A percentile compares a stretch with the other conserved stretches of the same genome.
phyloP scores from a whole-genome alignment of 768 basidiomycete species.

The Gautieria morchelliformis region DNA sequence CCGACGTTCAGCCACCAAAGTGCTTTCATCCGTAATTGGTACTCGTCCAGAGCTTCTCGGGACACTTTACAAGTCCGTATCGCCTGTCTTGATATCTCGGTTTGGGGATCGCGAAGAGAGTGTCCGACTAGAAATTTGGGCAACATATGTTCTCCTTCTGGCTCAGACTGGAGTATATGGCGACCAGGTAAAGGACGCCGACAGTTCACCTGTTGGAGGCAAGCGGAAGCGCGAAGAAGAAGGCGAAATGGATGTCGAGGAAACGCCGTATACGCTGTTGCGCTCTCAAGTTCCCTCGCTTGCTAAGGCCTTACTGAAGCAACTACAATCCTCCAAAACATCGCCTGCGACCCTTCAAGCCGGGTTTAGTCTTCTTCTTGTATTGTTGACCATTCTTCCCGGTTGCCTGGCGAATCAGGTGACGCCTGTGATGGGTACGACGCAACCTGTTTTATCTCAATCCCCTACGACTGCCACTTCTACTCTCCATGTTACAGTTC shows the following conservation, averaged over 20 bases:
- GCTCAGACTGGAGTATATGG: slow-evolving; percentile 80
- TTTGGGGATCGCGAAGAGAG: slow-evolving; percentile 95
- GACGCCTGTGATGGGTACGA: slow-evolving; percentile 49
- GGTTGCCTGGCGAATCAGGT: slow-evolving; percentile 73
- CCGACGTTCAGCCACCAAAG: slow-evolving; percentile 85
- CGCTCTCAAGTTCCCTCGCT: slow-evolving; percentile 68
- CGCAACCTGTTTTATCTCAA: slow-evolving; percentile 56
- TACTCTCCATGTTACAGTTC: slow-evolving; percentile 69
- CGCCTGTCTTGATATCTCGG: slow-evolving; percentile 81
- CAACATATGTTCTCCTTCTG: slow-evolving; percentile 72
- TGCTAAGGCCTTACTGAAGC: slow-evolving; percentile 74
- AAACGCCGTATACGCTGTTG: slow-evolving; percentile 63
- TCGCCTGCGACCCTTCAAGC: slow-evolving; percentile 71
- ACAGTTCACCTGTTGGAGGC: slow-evolving; percentile 38
- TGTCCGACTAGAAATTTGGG: slow-evolving; percentile 87
- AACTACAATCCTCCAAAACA: slow-evolving; percentile 77
- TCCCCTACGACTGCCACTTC: slow-evolving; percentile 70
- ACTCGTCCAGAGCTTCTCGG: slow-evolving; percentile 84
- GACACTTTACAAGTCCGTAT: slow-evolving; percentile 73
- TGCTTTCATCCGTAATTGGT: slow-evolving; percentile 73
- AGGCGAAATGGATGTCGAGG: slow-evolving; percentile 65
- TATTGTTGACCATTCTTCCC: slow-evolving; percentile 69
- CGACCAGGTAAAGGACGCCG: slow-evolving; percentile 44
- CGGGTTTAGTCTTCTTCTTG: slow-evolving; percentile 70
- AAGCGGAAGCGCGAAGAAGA: slow-evolving; percentile 68